These are phyloP conservation scores for Pelargonium myrrhifolium DNA, from an alignment of 441 rosid species.

Conservation along the genomic window DNA sequence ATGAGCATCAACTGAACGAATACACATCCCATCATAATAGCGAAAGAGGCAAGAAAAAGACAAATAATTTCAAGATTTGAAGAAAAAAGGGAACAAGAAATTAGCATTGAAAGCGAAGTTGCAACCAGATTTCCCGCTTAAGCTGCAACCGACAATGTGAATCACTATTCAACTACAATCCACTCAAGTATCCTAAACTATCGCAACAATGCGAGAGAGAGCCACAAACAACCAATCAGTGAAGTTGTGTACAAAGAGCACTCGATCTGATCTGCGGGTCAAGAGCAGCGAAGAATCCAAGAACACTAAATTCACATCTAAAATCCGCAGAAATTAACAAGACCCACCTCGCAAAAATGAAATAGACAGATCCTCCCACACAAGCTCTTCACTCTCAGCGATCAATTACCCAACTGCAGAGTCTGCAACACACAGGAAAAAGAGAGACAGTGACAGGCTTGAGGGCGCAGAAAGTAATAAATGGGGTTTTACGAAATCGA, in stretches of 20 bases:
- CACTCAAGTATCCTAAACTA: not conserved
- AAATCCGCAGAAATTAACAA: not conserved
- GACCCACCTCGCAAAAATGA: not conserved
- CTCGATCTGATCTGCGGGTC: constrained; percentile 1
- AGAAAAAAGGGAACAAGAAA: no score
- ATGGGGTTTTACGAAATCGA: no score
- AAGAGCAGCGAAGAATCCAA: no score
- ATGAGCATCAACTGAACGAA: not conserved
- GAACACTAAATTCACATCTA: not conserved
- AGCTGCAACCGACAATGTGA: not conserved
- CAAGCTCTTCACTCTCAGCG: no score
- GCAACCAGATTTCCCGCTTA: not conserved
- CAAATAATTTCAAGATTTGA: not conserved
- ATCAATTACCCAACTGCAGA: no score
- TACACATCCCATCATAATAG: no score
- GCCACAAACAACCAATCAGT: not conserved
- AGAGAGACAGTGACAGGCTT: no score
- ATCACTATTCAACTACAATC: not conserved
- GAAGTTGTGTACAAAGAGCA: not conserved
- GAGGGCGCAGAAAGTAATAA: no score
- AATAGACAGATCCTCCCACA: not conserved
- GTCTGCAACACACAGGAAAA: no score
- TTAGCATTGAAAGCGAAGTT: not conserved
- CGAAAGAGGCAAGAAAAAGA: no score
- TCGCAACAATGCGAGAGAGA: not conserved